Percentiles rank a stretch among this genome's conserved stretches.
Evolutionary conservation across 257 asterid species (phyloP).

Genomic region (Fraxinus anomala): DNA sequence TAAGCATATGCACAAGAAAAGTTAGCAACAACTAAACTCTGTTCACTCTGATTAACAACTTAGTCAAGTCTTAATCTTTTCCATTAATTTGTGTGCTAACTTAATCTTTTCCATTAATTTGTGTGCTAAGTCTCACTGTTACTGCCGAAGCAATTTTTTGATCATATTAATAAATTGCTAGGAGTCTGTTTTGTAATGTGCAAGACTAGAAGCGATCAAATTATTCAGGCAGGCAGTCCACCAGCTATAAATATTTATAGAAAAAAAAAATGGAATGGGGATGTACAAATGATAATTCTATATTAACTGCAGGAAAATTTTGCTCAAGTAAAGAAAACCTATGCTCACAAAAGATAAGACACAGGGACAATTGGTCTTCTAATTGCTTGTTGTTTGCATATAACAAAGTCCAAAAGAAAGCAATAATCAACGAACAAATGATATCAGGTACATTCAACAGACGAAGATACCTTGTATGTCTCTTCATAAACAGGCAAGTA

Average conservation of each 20-base stretch:
- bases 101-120: not conserved
- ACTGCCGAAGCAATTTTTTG: not conserved
- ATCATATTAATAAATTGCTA: not conserved
- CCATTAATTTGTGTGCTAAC: not conserved
- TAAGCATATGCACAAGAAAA: not conserved
- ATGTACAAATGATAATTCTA: not conserved
- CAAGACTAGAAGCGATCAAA: not conserved
- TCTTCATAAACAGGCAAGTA: constrained; percentile 98
- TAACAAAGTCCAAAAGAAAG: constrained; percentile 10
- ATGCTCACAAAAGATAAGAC: not conserved
- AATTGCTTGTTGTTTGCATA: constrained; percentile 4
- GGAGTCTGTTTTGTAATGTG: not conserved
- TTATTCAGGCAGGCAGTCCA: not conserved
- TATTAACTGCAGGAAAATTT: not conserved
- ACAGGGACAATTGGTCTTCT: not conserved
- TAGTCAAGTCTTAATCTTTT: not conserved
- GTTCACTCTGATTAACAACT: not conserved
- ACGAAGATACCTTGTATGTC: constrained; percentile 75
- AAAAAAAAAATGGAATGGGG: not conserved
- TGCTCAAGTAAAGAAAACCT: not conserved
- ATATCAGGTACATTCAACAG: not conserved
- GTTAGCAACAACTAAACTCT: not conserved
- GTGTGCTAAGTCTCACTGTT: not conserved
- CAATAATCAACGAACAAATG: not conserved
- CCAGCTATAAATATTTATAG: not conserved